These are phyloP conservation scores for Diospyros kaki DNA, from an alignment of 148 eudicot species.

Conservation along the genomic window DNA sequence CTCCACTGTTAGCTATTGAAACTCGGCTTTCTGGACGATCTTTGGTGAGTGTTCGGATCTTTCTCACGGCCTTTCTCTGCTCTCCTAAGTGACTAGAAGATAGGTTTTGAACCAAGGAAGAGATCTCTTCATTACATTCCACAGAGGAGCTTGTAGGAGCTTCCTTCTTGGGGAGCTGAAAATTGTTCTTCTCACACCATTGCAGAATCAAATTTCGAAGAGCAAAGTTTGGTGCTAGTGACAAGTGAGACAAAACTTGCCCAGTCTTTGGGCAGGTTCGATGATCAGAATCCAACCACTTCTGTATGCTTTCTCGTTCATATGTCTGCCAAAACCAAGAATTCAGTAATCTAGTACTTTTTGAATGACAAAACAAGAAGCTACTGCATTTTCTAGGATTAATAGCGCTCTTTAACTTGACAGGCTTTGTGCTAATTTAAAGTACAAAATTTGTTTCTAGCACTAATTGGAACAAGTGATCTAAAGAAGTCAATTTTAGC, in stretches of 20 bases:
- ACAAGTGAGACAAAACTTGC: constrained; percentile 42
- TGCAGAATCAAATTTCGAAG: constrained; percentile 61
- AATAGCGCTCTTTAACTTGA: too few species aligned
- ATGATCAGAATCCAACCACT: constrained; percentile 40
- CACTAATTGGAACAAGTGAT: background rate
- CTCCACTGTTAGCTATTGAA: constrained; percentile 55
- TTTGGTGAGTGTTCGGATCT: constrained; percentile 63
- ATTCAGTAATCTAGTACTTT: background rate
- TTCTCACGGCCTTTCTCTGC: constrained; percentile 55
- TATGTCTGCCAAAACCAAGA: constrained; percentile 42
- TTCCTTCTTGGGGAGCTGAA: constrained; percentile 35
- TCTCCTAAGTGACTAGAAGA: constrained; percentile 43
- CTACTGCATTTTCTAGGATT: too few species aligned
- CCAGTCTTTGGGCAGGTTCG: constrained; percentile 28
- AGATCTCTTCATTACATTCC: constrained; percentile 29
- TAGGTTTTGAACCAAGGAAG: constrained; percentile 39
- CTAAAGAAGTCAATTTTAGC: background rate
- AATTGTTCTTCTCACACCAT: constrained; percentile 75
- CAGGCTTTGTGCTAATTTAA: too few species aligned
- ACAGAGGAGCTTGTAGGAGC: constrained; percentile 15
- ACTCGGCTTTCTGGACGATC: constrained; percentile 64
- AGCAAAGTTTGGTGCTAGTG: constrained; percentile 68
- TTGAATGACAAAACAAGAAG: too few species aligned
- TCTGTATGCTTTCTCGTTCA: constrained; percentile 68
- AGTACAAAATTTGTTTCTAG: background rate